Base-by-base conservation (phyloP, 345 rosid genomes). In the Boechera stricta region DNA sequence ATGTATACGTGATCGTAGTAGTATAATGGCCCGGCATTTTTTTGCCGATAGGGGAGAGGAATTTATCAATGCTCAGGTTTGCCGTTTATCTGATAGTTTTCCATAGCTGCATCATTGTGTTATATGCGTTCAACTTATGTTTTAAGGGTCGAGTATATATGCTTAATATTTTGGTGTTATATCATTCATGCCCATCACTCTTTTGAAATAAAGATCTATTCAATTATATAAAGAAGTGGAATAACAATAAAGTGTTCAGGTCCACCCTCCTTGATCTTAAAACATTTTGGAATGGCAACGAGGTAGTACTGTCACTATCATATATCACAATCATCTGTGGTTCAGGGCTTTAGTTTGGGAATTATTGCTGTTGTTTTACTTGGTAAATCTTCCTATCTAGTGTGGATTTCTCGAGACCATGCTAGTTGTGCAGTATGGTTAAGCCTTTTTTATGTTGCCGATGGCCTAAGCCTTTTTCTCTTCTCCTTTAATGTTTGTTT, bases 1-100 rank as follows among this genome's bases (percentile, higher is more conserved):
- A 78, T 96, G 99, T 80, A 93, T 96, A 80, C 98, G 96, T n/a
- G 95, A 96, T 73, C 99, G 99, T 60, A 93, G 97, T 84, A 91
- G 92, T 82, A 93, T 96, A 77, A 93, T 96, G 98, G 97, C 99
- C 39, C 87, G 98, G 0, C 99, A 96, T 62, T 84, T 96, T 80
- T 96, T 93, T 68, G 91, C 97, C 1, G 98, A 91, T 80, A 89
- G 84, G 82, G 87, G 83, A 80, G 99, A 96, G 77, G 94, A 93
- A 80, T 96, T 89, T 80, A 90, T 96, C 45, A 87, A 90, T 82
- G 82, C 90, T 55, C 99, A 96, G 98, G 99, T 95, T 71, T 58
- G 47, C 49, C 55, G 36, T 38, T 56, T 48, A 28, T 47, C 72
- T 65, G 29, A 47, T 44, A 31, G 67, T 65, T 29, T 10, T 13